Percentiles rank a stretch among this genome's conserved stretches.
Conservation (phyloP, 805 yeast genomes). For the baker's yeast (Saccharomyces cerevisiae) region DNA sequence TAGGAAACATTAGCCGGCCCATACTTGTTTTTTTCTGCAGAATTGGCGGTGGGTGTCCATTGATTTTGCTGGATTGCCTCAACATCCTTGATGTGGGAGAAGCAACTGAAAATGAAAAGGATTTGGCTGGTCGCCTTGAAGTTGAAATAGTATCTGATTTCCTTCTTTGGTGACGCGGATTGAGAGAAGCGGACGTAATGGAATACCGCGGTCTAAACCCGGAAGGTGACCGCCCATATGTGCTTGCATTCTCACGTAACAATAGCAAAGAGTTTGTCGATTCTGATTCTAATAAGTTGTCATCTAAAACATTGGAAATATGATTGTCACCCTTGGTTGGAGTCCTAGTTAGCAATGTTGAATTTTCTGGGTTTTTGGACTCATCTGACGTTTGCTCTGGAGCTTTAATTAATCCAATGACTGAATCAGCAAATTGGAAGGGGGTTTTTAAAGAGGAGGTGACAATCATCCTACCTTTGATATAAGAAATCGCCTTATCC, state of each 20-base stretch:
- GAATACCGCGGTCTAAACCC: background rate
- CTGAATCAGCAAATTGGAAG: constrained; percentile 17
- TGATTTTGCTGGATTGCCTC: constrained; percentile 5
- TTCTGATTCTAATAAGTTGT: constrained; percentile 23
- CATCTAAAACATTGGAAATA: constrained; percentile 16
- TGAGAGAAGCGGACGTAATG: background rate
- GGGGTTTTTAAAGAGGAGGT: constrained; percentile 24
- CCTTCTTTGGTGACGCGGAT: constrained; percentile 11
- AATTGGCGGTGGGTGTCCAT: constrained; percentile 12
- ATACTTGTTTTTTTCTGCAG: constrained; percentile 15
- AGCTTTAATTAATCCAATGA: constrained; percentile 18
- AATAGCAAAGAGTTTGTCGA: constrained; percentile 18
- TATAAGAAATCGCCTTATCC: constrained; percentile 60
- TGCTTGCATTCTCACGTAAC: constrained; percentile 14
- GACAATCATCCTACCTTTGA: constrained; percentile 54
- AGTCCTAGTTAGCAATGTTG: background rate
- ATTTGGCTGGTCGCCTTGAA: constrained; percentile 11
- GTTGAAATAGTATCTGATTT: constrained; percentile 20
- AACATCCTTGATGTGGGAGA: constrained; percentile 16
- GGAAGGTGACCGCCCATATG: constrained; percentile 8
- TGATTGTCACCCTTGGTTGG: constrained; percentile 6
- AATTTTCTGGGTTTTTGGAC: background rate
- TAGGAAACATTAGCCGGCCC: constrained; percentile 13
- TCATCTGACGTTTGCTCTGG: constrained; percentile 5
- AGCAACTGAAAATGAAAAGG: constrained; percentile 16